Percentiles rank a stretch among this genome's conserved stretches.
Conservation (phyloP, 73 alveolate genomes). For the Breviolum minutum region DNA sequence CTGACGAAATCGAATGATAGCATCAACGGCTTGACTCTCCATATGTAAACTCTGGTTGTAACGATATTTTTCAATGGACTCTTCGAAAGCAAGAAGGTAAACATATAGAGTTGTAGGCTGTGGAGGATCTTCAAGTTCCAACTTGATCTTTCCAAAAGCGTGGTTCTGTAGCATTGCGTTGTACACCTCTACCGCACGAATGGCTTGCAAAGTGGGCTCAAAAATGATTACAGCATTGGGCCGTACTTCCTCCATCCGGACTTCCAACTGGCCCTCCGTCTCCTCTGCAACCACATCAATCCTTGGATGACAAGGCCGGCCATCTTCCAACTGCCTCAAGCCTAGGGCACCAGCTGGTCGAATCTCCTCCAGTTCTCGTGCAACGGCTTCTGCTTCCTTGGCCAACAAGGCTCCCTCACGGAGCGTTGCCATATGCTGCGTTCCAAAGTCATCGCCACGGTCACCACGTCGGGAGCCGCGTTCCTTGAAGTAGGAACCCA, state of each 20-base stretch:
- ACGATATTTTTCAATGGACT: slow-evolving; percentile 60
- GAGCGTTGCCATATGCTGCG: neutral
- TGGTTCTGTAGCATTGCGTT: slow-evolving; percentile 1
- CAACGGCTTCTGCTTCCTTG: slow-evolving; percentile 47
- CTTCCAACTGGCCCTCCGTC: slow-evolving; percentile 82
- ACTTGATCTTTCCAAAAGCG: neutral
- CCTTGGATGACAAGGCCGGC: slow-evolving; percentile 74
- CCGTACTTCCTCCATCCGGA: slow-evolving; percentile 56
- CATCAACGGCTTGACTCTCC: slow-evolving; percentile 69
- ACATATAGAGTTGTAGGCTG: slow-evolving; percentile 9
- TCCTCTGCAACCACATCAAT: slow-evolving; percentile 63
- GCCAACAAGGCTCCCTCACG: slow-evolving; percentile 54
- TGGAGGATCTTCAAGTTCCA: slow-evolving; percentile 20
- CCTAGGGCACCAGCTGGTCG: slow-evolving; percentile 26
- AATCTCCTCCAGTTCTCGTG: slow-evolving; percentile 50
- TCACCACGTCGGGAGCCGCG: neutral
- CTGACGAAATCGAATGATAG: slow-evolving; percentile 76
- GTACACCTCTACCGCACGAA: slow-evolving; percentile 77
- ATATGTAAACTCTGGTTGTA: slow-evolving; percentile 24
- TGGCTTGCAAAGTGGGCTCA: slow-evolving; percentile 87
- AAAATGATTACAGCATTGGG: slow-evolving; percentile 63
- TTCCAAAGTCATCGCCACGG: neutral
- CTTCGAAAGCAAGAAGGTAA: slow-evolving; percentile 45
- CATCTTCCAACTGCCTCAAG: slow-evolving; percentile 46
- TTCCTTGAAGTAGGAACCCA: slow-evolving; percentile 59